Conservation (phyloP, 371 early-diverging fungal genomes). For the Mortierella sp. region DNA sequence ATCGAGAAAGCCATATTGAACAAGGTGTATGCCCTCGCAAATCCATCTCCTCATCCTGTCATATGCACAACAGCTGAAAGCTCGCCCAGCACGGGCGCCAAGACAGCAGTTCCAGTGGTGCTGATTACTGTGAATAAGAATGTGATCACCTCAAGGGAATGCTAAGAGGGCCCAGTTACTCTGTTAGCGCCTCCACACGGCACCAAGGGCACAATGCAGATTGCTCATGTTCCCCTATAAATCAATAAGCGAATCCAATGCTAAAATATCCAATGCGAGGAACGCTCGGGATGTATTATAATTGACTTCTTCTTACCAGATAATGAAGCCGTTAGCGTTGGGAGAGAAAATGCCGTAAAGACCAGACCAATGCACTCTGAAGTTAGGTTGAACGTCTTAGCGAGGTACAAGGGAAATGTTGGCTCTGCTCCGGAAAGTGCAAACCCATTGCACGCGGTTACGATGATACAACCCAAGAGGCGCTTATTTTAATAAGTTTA, state of each 20-base stretch:
- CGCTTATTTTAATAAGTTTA: slow-evolving; percentile 47
- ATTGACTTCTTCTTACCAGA: slow-evolving; percentile 18
- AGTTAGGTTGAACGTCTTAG: slow-evolving; percentile 65
- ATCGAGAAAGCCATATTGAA: slow-evolving; percentile 66
- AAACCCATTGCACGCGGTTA: slow-evolving; percentile 48
- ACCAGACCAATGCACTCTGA: slow-evolving; percentile 66
- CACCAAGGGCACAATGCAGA: slow-evolving; percentile 55
- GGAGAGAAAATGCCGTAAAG: slow-evolving; percentile 64
- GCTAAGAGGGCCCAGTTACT: slow-evolving; percentile 2
- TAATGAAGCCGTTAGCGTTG: slow-evolving; percentile 35
- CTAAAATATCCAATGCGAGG: no score
- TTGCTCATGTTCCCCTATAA: slow-evolving; percentile 39
- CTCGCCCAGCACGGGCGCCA: slow-evolving; percentile 62
- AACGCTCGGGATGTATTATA: no score
- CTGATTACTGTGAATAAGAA: slow-evolving; percentile 59
- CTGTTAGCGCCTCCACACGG: slow-evolving; percentile 47
- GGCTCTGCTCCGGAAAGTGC: slow-evolving; percentile 60
- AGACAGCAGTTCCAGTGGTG: slow-evolving; percentile 55
- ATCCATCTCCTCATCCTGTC: slow-evolving; percentile 57
- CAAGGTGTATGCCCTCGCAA: slow-evolving; percentile 61
- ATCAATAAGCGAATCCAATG: no score
- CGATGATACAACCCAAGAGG: slow-evolving; percentile 34
- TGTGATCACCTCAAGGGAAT: slow-evolving; percentile 41
- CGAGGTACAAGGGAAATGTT: slow-evolving; percentile 65
- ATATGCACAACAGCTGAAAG: slow-evolving; percentile 58